Conservation (phyloP, 345 rosid species). For the Eucalyptus cladocalyx region DNA sequence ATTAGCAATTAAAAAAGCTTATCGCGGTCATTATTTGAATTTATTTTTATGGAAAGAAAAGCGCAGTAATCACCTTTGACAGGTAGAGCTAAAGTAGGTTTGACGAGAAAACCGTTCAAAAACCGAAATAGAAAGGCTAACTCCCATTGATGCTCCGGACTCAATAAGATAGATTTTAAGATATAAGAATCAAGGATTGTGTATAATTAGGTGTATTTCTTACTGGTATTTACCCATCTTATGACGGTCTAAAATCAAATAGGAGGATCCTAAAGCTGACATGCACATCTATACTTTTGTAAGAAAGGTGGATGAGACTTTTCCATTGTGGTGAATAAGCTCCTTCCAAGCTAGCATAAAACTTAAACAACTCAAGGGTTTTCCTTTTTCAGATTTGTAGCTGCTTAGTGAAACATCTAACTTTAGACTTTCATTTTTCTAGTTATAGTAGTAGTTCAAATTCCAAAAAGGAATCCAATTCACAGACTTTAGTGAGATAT, state of each 20-base stretch:
- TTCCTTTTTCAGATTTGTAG: neutral
- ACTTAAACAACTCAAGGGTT: neutral
- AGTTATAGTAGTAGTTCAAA: too few relatives aligned
- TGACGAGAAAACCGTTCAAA: neutral
- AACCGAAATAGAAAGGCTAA: neutral
- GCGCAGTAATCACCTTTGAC: neutral
- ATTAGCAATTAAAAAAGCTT: neutral
- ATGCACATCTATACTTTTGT: neutral
- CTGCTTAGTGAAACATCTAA: neutral
- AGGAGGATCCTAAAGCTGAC: neutral
- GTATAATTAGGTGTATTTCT: neutral
- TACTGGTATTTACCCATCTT: neutral
- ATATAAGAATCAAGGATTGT: neutral
- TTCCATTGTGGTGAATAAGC: neutral
- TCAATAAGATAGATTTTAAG: neutral
- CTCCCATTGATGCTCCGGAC: neutral
- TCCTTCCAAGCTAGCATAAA: neutral
- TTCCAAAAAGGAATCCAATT: too few relatives aligned
- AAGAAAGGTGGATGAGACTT: neutral
- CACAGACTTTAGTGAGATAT: neutral
- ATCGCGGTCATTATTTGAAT: fast-evolving
- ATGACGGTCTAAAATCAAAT: neutral
- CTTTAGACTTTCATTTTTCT: neutral
- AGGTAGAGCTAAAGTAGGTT: neutral
- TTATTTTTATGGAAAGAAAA: neutral